These are phyloP conservation scores for Cicer chorassanicum DNA, from an alignment of 306 rosid genomes.

Conservation along the genomic window DNA sequence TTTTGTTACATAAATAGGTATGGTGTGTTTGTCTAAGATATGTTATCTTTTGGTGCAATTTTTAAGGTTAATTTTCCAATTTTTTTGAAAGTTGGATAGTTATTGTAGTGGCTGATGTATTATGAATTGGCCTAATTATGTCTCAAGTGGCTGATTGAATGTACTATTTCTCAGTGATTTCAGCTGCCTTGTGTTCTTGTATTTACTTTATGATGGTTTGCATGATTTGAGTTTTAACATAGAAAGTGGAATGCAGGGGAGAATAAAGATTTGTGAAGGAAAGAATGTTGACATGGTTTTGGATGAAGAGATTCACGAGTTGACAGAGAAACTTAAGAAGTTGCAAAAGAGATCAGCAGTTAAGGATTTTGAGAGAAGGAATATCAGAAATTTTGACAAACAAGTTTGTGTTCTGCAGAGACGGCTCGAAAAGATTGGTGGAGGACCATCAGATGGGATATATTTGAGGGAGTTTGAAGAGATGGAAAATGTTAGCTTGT, in stretches of 20 bases:
- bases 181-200: constrained; percentile 7
- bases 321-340: constrained; percentile 70
- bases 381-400: constrained; percentile 63
- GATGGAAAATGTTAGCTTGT: constrained; percentile 67
- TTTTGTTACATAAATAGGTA: too few species aligned
- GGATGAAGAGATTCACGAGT: constrained; percentile 68
- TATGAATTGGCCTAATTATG: not conserved
- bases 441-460: constrained; percentile 61
- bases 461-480: constrained; percentile 63
- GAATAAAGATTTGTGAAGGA: constrained; percentile 70
- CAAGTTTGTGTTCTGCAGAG: constrained; percentile 63
- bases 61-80: not conserved
- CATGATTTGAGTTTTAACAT: constrained; percentile 32
- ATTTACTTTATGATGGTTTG: not conserved
- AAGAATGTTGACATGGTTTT: constrained; percentile 51
- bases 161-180: not conserved
- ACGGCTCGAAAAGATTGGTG: constrained; percentile 63
- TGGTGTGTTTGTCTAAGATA: not conserved
- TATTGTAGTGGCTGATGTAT: not conserved
- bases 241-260: constrained; percentile 62
- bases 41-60: not conserved
- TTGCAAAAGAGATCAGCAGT: constrained; percentile 60
- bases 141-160: constrained; percentile 22
- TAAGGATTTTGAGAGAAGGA: constrained; percentile 49
- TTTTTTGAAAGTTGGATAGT: not conserved